These are phyloP conservation scores for Stephania japonica DNA, from an alignment of 164 flowering plant species.

Conservation along the genomic window DNA sequence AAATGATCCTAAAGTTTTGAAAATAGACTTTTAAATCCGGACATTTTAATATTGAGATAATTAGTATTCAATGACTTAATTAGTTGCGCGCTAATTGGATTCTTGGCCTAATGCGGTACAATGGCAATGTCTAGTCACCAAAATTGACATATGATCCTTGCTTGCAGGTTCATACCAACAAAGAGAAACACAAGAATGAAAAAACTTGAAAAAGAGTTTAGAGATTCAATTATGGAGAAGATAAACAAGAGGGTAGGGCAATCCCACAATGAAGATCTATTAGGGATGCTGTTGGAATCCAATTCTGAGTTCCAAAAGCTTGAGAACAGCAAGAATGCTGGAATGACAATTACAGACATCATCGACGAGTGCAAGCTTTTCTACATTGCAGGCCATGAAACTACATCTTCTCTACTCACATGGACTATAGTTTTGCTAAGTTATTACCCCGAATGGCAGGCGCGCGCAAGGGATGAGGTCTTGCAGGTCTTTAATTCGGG, in stretches of 20 bases:
- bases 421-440: constrained; percentile 15
- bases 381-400: constrained; percentile 19
- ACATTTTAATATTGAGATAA: too few relatives aligned
- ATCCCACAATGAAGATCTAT: neutral
- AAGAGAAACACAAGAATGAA: constrained; percentile 16
- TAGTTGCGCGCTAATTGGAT: too few relatives aligned
- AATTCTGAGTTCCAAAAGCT: neutral
- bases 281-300: neutral
- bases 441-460: constrained; percentile 14
- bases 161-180: neutral
- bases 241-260: constrained; percentile 13
- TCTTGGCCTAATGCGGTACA: too few relatives aligned
- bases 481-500: constrained; percentile 9
- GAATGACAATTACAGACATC: neutral
- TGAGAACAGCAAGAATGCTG: neutral
- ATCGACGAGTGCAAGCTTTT: constrained; percentile 2
- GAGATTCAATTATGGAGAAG: neutral
- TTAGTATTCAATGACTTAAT: too few relatives aligned
- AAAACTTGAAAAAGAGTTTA: constrained; percentile 8
- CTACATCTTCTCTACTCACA: constrained; percentile 8
- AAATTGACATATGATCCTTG: too few relatives aligned
- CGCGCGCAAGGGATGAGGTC: constrained; percentile 17
- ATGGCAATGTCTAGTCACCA: too few relatives aligned
- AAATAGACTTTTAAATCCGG: too few relatives aligned
- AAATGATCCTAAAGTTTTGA: too few relatives aligned